A percentile compares a stretch with the other conserved stretches of the same genome.
These are phyloP conservation scores for Kregervanrija pseudodelftensis DNA, from an alignment of 805 yeast genomes.

Conservation along the genomic window DNA sequence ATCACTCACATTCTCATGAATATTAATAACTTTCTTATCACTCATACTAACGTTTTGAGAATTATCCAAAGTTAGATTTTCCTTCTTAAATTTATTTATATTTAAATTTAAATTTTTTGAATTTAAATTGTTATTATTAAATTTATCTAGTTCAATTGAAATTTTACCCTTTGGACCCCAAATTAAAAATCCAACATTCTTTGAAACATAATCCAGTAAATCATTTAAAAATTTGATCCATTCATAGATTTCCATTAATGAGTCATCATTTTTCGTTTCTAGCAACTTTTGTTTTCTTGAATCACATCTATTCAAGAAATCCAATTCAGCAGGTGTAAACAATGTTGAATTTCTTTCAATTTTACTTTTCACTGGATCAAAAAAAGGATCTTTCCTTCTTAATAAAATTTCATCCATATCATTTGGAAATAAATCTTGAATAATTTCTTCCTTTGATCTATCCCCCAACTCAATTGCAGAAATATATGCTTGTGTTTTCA, in stretches of 20 bases:
- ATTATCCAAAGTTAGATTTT: too few relatives aligned
- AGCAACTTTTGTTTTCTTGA: slow-evolving; percentile 59
- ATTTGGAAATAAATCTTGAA: slow-evolving; percentile 70
- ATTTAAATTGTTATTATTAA: neutral
- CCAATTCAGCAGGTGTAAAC: slow-evolving; percentile 71
- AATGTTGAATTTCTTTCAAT: slow-evolving; percentile 24
- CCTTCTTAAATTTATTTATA: too few relatives aligned
- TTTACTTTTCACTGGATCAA: slow-evolving; percentile 15
- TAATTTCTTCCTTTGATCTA: slow-evolving; percentile 54
- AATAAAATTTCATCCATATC: slow-evolving; percentile 45
- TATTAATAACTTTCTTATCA: too few relatives aligned
- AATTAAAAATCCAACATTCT: slow-evolving; percentile 62
- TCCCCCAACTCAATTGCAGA: slow-evolving; percentile 71
- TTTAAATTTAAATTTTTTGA: too few relatives aligned
- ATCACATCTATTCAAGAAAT: slow-evolving; percentile 68
- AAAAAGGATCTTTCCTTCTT: slow-evolving; percentile 29
- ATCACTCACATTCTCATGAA: neutral
- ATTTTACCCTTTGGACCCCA: slow-evolving; percentile 49
- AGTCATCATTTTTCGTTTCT: slow-evolving; percentile 38
- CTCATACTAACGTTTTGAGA: too few relatives aligned
- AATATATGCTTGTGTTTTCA: slow-evolving; percentile 93
- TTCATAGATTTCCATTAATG: slow-evolving; percentile 64
- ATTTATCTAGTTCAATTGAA: slow-evolving; percentile 18
- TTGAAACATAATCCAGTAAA: slow-evolving; percentile 67
- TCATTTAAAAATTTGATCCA: slow-evolving; percentile 83